Percentiles rank a stretch among this genome's conserved stretches.
Conservation (phyloP, 371 early-diverging fungal genomes). For the Circinella minor region DNA sequence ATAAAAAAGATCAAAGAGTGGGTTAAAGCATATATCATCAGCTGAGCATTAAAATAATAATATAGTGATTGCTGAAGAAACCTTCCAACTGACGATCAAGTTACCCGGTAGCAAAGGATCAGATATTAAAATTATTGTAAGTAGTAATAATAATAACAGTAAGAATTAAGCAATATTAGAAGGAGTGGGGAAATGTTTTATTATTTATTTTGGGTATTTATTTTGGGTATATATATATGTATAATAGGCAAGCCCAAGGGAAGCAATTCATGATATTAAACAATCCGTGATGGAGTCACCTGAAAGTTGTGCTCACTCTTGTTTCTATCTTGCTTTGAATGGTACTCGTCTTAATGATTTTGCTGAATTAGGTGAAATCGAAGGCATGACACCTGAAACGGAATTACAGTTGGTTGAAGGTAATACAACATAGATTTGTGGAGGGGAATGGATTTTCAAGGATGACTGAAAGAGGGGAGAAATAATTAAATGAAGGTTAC, state of each 20-base stretch:
- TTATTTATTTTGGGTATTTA: neutral
- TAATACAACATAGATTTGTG: constrained; percentile 26
- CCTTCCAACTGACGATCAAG: constrained; percentile 63
- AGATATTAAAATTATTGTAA: constrained; percentile 58
- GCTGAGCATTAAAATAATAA: constrained; percentile 1
- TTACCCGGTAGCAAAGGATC: constrained; percentile 58
- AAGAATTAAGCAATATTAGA: too few relatives aligned
- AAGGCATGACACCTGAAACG: constrained; percentile 71
- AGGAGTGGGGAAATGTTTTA: too few relatives aligned
- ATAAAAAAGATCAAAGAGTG: too few relatives aligned
- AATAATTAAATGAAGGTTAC: too few relatives aligned
- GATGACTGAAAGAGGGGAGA: neutral
- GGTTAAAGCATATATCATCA: neutral
- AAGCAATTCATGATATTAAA: constrained; percentile 86
- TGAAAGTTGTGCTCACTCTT: constrained; percentile 85
- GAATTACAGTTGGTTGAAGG: constrained; percentile 77
- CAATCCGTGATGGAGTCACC: constrained; percentile 87
- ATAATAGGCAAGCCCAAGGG: constrained; percentile 69
- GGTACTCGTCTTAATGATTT: constrained; percentile 76
- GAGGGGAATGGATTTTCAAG: neutral
- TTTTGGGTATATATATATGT: neutral
- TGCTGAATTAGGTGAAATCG: constrained; percentile 76
- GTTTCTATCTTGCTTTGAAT: constrained; percentile 83
- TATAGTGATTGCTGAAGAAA: constrained; percentile 53
- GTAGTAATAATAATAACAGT: constrained; percentile 10